Conservation (phyloP, 768 basidiomycete genomes). For the Tylopilus rubrobrunneus region DNA sequence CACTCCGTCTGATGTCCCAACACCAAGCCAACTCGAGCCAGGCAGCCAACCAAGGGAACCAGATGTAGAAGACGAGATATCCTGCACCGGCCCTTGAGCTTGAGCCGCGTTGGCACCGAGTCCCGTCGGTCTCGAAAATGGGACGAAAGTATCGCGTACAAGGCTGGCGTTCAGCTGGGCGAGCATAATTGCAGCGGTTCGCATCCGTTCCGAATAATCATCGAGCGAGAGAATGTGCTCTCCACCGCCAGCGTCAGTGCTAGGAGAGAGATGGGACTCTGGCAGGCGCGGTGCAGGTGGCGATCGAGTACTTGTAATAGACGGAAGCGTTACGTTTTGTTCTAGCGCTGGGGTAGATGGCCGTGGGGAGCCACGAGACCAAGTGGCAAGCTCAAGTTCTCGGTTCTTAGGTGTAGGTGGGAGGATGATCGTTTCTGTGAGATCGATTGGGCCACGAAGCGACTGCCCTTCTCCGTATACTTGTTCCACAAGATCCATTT, state of each 20-base stretch:
- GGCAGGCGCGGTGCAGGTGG: background rate
- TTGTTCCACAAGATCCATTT: constrained; percentile 97
- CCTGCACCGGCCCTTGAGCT: constrained; percentile 5
- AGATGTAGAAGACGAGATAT: constrained; percentile 14
- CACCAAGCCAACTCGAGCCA: constrained; percentile 50
- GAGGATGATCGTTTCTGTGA: constrained; percentile 81
- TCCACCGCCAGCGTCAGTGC: background rate
- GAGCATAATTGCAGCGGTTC: constrained; percentile 97
- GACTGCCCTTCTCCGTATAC: constrained; percentile 79
- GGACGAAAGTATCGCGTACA: constrained; percentile 47
- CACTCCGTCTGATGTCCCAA: constrained; percentile 16
- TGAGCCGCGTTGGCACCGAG: constrained; percentile 2
- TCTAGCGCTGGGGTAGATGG: constrained; percentile 46
- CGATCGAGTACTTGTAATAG: constrained; percentile 11
- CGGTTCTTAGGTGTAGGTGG: constrained; percentile 83
- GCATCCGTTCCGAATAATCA: constrained; percentile 98
- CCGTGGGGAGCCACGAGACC: constrained; percentile 57
- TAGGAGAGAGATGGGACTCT: constrained; percentile 5
- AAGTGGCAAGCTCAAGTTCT: constrained; percentile 80
- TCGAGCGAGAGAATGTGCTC: constrained; percentile 68
- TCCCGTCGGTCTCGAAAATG: constrained; percentile 13
- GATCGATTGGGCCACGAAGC: constrained; percentile 68
- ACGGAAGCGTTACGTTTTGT: constrained; percentile 26
- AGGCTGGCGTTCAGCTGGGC: constrained; percentile 89
- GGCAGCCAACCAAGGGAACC: constrained; percentile 49